Evolutionary conservation across 139 green algal genomes (phyloP).

Genomic region (Protoeuglena noctilucae): DNA sequence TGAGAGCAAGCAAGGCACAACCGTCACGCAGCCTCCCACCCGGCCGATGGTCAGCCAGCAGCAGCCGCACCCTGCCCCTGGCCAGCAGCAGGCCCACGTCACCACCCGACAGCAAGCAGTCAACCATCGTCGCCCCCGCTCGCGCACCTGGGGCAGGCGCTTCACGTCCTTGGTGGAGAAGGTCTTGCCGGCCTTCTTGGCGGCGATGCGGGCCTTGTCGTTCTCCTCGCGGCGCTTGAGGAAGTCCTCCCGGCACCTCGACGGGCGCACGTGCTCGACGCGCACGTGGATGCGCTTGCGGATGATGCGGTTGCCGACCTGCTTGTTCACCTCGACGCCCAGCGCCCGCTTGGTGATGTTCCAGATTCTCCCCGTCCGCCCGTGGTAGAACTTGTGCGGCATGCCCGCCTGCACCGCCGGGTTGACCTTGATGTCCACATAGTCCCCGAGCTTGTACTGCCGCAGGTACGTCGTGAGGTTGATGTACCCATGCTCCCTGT

Average conservation of each 20-base stretch:
- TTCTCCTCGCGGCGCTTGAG: slow-evolving; percentile 61
- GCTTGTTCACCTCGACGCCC: slow-evolving; percentile 95
- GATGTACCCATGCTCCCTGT: slow-evolving; percentile 75
- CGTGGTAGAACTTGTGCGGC: slow-evolving; percentile 98
- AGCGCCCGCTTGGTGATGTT: slow-evolving; percentile 96
- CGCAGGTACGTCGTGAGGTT: slow-evolving; percentile 80
- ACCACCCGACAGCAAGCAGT: neutral
- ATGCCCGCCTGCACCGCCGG: slow-evolving; percentile 91
- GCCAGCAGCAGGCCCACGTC: neutral
- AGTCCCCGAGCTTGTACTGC: slow-evolving; percentile 89
- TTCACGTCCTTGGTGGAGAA: neutral
- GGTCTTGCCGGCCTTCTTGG: slow-evolving; percentile 33
- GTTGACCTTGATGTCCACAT: slow-evolving; percentile 98
- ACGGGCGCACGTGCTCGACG: slow-evolving; percentile 86
- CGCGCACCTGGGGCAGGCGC: neutral
- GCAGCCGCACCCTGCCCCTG: neutral
- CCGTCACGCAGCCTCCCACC: too few species aligned
- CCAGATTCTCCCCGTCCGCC: slow-evolving; percentile 87
- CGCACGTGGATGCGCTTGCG: slow-evolving; percentile 94
- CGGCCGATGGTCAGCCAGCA: neutral
- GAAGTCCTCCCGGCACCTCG: slow-evolving; percentile 91
- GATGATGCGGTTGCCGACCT: slow-evolving; percentile 72
- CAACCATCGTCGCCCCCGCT: neutral
- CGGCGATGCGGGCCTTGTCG: slow-evolving; percentile 58
- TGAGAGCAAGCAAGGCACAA: too few species aligned